Percentiles rank a stretch among this genome's conserved stretches.
Evolutionary conservation across 1,284 basidiomycete genomes (phyloP).

Genomic region (Crepidotus sp.): DNA sequence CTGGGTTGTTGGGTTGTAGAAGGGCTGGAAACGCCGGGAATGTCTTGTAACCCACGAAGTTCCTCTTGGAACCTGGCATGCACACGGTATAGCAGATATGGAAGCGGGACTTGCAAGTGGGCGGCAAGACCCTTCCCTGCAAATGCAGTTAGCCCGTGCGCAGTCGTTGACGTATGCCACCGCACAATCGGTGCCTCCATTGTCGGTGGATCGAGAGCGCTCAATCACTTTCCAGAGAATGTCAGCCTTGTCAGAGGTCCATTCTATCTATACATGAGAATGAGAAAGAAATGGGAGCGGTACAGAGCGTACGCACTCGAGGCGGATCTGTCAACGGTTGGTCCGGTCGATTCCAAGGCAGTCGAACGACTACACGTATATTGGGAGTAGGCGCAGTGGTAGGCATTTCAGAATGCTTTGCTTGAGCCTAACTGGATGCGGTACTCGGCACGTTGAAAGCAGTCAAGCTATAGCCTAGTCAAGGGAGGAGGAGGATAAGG

Average conservation of each 20-base stretch:
- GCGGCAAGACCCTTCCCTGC: conserved; percentile 72
- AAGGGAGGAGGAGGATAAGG: too few species aligned
- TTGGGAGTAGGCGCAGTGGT: conserved; percentile 11
- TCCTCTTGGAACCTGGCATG: conserved; percentile 75
- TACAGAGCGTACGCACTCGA: conserved; percentile 35
- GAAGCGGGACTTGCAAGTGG: conserved; percentile 70
- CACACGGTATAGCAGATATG: conserved; percentile 72
- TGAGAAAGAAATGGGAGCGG: conserved; percentile 10
- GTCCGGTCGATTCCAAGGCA: conserved; percentile 69
- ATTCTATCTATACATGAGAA: conserved; percentile 52
- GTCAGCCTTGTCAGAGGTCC: conserved; percentile 72
- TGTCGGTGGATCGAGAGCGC: conserved; percentile 57
- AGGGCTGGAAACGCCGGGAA: conserved; percentile 46
- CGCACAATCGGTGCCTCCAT: conserved; percentile 63
- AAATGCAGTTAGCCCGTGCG: conserved; percentile 6
- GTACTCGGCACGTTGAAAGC: too few species aligned
- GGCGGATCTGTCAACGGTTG: conserved; percentile 54
- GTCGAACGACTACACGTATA: conserved; percentile 63
- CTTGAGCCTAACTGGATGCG: too few species aligned
- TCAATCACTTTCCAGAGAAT: conserved; percentile 78
- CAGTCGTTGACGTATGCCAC: conserved; percentile 10
- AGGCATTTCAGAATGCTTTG: conserved; percentile 1
- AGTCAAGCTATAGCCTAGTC: too few species aligned
- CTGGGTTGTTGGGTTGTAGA: conserved; percentile 26
- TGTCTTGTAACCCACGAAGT: conserved; percentile 63